Base-by-base conservation (phyloP, 1,139 yeast genomes). In the Candida albicans region DNA sequence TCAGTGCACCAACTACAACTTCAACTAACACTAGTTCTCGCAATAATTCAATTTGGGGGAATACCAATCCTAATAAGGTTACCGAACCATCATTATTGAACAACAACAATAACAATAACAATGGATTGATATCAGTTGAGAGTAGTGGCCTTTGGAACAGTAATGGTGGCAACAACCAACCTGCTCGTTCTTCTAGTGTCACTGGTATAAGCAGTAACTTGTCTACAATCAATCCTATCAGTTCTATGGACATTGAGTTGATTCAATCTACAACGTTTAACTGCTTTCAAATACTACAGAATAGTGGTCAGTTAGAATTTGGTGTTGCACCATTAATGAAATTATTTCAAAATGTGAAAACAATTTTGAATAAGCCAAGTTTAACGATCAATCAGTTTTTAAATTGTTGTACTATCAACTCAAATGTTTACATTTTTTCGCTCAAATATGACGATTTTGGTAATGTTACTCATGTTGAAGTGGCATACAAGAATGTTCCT, bases 371-470 rank as follows among this genome's bases (percentile, higher is more conserved):
- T 6, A 57, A 58, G 43, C 50, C 57, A 2, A 49, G 42, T 12
- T 57, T 78, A 40, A 65, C 73, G 1, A 55, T 75, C 49, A 71
- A 70, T 40, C 78, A 73, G 48, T 77, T 77, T 48, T 58, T 73
- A 35, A 64, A 69, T 8, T 65, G 70, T 41, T 62, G 75, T 29
- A 24, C 39, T 24, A 24, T 27, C 34, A 52, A 57, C 12, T 50
- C 51, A 11, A 52, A 61, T 4, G 35, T 53, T 4, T 62, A 63
- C 46, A 62, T 62, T 35, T 78, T 77, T 54, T 79, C 75, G 33
- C 59, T 75, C 39, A 57, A 71, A 30, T 74, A 72, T 52, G 82
- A 77, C 52, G 79, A 75, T 39, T 62, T 64, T 44, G 79, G 80
- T 2, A 67, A 67, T 10, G 77, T 76, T 2, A 70, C 73, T 11